phyloP scores from a whole-genome alignment of 2,329 filamentous ascomycete genomes.

The Colletotrichum tofieldiae region DNA sequence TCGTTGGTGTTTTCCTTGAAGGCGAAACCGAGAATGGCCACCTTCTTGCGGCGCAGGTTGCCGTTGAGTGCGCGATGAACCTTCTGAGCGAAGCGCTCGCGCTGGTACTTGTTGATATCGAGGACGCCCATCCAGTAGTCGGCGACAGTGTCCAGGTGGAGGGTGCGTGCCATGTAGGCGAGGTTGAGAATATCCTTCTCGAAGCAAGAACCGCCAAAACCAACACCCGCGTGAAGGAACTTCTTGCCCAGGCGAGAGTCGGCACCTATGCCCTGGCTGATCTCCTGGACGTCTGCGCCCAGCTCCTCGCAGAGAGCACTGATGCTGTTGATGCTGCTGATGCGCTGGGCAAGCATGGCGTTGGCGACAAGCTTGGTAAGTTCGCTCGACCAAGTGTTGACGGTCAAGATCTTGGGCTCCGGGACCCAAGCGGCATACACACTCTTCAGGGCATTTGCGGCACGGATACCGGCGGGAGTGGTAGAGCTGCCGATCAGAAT shows the following conservation, averaged over 20 bases:
- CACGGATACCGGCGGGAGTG: conserved; percentile 72
- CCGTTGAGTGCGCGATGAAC: conserved; percentile 79
- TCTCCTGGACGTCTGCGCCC: conserved; percentile 82
- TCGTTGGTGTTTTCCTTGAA: conserved; percentile 88
- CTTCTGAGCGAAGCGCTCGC: conserved; percentile 76
- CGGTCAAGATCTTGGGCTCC: conserved; percentile 76
- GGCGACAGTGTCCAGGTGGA: conserved; percentile 79
- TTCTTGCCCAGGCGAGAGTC: conserved; percentile 81
- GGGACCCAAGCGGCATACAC: conserved; percentile 83
- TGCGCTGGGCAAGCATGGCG: conserved; percentile 84
- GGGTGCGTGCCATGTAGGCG: conserved; percentile 79
- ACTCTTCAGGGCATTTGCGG: conserved; percentile 74
- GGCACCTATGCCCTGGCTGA: conserved; percentile 77
- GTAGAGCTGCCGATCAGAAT: conserved; percentile 81
- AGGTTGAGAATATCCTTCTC: conserved; percentile 85
- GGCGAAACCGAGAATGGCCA: conserved; percentile 81
- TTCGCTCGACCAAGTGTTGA: conserved; percentile 84
- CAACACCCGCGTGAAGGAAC: conserved; percentile 82
- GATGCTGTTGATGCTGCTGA: conserved; percentile 86
- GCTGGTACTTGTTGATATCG: conserved; percentile 83
- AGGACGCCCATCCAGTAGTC: conserved; percentile 84
- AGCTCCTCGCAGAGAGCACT: conserved; percentile 85
- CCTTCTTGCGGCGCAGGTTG: conserved; percentile 79
- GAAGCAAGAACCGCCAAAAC: conserved; percentile 87
- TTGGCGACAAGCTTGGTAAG: conserved; percentile 86